A percentile compares a stretch with the other conserved stretches of the same genome.
Evolutionary conservation across 768 basidiomycete genomes (phyloP).

Genomic region (Mycena haematopus): DNA sequence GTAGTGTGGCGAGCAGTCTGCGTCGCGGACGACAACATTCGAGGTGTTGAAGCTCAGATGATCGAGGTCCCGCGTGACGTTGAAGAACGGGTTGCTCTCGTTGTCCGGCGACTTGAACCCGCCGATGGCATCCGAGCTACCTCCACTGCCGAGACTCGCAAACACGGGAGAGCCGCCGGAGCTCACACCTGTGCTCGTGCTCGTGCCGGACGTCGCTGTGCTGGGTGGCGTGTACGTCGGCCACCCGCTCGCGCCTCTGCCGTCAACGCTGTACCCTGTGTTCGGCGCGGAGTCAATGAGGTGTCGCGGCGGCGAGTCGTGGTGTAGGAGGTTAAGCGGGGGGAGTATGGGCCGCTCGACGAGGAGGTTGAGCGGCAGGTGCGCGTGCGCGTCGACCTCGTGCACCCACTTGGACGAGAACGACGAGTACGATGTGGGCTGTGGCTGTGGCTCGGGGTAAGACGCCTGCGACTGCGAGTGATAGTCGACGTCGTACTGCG

Average conservation of each 20-base stretch:
- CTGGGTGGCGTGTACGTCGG: slow-evolving; percentile 68
- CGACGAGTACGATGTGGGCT: slow-evolving; percentile 14
- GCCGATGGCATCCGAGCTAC: slow-evolving; percentile 2
- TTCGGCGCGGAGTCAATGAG: slow-evolving; percentile 57
- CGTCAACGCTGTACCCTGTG: slow-evolving; percentile 56
- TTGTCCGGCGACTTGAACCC: slow-evolving; percentile 42
- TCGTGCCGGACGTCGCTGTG: slow-evolving; percentile 56
- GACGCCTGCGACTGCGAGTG: slow-evolving; percentile 28
- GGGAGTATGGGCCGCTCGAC: slow-evolving; percentile 55
- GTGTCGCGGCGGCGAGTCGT: slow-evolving; percentile 40
- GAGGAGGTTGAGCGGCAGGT: slow-evolving; percentile 23
- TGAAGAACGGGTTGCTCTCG: slow-evolving; percentile 48
- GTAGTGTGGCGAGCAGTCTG: slow-evolving; percentile 39
- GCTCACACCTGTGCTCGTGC: slow-evolving; percentile 49
- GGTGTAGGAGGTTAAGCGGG: slow-evolving; percentile 46
- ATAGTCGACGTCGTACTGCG: slow-evolving; percentile 25
- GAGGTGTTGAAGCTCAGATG: slow-evolving; percentile 55
- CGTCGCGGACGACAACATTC: slow-evolving; percentile 37
- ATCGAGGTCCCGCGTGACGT: slow-evolving; percentile 51
- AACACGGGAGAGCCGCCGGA: slow-evolving; percentile 51
- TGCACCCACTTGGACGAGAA: slow-evolving; percentile 29
- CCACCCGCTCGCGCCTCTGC: slow-evolving; percentile 59
- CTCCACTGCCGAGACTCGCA: slow-evolving; percentile 39
- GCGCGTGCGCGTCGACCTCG: slow-evolving; percentile 24
- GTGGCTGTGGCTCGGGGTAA: slow-evolving; percentile 30